Base-by-base conservation (phyloP, 148 eudicot species). In the Vaccinium vitisidaea region DNA sequence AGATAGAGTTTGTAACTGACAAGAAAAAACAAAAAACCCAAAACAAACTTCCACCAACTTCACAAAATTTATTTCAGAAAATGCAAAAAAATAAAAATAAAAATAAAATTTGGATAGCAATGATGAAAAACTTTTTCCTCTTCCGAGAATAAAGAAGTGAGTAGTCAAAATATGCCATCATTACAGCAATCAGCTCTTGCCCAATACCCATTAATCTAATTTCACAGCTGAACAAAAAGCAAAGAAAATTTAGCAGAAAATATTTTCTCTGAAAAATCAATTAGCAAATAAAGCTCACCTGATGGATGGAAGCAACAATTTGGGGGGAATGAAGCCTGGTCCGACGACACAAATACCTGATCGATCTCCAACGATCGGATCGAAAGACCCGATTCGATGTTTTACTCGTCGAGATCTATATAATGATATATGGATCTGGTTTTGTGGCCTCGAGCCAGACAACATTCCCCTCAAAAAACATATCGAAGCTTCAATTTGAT, bases 281-380 rank as follows among this genome's bases (percentile, higher is more conserved):
- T 25, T 2, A 25, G 3, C 10, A 1, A 3, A 30, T 16, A 67
- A 69, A 69, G 12, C 74, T 69, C 16, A 27, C 74, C 36, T 27
- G 13, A 6, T 9, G 0, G 12, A 69, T 39, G 77, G 77, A 73
- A 73, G 77, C 77, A 73, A 73, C 50, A 80, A 86, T 69, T 86
- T 89, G 91, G 87, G 92, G 91, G 92, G 92, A 90, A 90, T 89
- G 92, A 90, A 90, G 92, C 92, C 92, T 90, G 92, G 92, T 90
- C 92, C 92, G 92, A 89, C 65, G 85, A 59, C 91, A 82, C 88
- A 1, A 18, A 54, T 39, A 54, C 23, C 8, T 25, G n/a, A 52
- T 78, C 61, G 6, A 48, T 19, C 32, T 4, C 8, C 21, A 43
- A 43, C 5, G 46, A 43, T 43, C 46, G 46, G 8, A 59, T 19